A percentile compares a stretch with the other conserved stretches of the same genome.
These are phyloP conservation scores for Serpula lacrymans DNA, from an alignment of 768 basidiomycete genomes.

Conservation along the genomic window DNA sequence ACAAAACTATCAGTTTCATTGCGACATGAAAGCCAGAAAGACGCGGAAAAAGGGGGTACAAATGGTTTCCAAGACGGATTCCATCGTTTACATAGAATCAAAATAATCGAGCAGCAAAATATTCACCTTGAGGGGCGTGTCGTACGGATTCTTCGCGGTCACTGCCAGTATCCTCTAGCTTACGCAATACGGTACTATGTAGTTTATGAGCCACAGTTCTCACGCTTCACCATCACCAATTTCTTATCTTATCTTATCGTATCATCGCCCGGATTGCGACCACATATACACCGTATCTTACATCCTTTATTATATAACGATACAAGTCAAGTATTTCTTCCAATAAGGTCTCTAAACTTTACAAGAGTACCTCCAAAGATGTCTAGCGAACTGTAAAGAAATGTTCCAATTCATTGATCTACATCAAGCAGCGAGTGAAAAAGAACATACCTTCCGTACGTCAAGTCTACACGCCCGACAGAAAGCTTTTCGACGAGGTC, in stretches of 20 bases:
- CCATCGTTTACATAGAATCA: too few species aligned
- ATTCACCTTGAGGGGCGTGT: constrained; percentile 37
- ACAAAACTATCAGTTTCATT: constrained; percentile 1
- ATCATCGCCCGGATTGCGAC: not conserved
- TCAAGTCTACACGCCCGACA: constrained; percentile 61
- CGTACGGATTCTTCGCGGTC: constrained; percentile 26
- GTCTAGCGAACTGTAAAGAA: constrained; percentile 49
- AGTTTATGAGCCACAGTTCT: constrained; percentile 44
- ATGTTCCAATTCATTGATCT: not conserved
- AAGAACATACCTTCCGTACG: constrained; percentile 33
- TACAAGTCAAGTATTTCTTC: constrained; percentile 14
- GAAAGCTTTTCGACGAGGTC: constrained; percentile 78
- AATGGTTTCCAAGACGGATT: too few species aligned
- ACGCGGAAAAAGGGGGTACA: constrained; percentile 1
- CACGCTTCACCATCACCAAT: constrained; percentile 16
- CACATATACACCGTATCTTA: not conserved
- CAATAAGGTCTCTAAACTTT: constrained; percentile 52
- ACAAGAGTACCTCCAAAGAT: constrained; percentile 70
- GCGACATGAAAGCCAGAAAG: constrained; percentile 1
- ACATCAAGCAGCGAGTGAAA: not conserved
- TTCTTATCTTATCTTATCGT: not conserved
- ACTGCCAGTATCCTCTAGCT: constrained; percentile 22
- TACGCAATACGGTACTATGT: constrained; percentile 31
- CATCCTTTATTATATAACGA: constrained; percentile 2
- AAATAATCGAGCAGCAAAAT: constrained; percentile 13